Conservation (phyloP, 1,284 basidiomycete genomes). For the Trichosporon faecale region DNA sequence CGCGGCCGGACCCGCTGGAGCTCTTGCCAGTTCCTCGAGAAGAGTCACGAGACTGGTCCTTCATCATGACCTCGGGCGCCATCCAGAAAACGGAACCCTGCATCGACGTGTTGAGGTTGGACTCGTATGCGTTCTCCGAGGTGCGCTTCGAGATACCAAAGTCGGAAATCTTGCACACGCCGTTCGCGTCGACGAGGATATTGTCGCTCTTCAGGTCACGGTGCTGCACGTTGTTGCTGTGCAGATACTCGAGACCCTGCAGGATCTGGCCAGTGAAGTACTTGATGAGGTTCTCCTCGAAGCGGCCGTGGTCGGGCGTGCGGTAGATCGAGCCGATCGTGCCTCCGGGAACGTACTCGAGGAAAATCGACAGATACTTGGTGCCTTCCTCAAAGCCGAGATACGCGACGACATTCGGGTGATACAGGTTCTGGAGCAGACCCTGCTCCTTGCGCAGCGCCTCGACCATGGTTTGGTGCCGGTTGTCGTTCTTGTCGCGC, state of each 20-base stretch:
- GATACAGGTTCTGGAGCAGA: conserved; percentile 91
- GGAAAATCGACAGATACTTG: conserved; percentile 89
- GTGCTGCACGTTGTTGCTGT: conserved; percentile 87
- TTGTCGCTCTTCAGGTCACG: conserved; percentile 99
- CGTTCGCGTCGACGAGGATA: conserved; percentile 88
- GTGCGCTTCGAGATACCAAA: conserved; percentile 93
- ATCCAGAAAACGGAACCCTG: conserved; percentile 99
- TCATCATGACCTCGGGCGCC: conserved; percentile 92
- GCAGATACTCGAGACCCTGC: conserved; percentile 87
- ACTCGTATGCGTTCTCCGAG: conserved; percentile 72
- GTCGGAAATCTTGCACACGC: conserved; percentile 90
- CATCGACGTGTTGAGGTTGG: conserved; percentile 76
- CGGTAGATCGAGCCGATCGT: conserved; percentile 89
- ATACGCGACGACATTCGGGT: conserved; percentile 95
- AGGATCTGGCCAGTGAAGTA: conserved; percentile 92
- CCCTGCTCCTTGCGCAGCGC: conserved; percentile 93
- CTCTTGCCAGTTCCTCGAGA: neutral
- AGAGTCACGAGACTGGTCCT: conserved; percentile 9
- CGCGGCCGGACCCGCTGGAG: conserved; percentile 45
- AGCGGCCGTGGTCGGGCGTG: conserved; percentile 70
- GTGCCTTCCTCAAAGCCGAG: conserved; percentile 77
- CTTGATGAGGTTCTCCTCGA: conserved; percentile 82
- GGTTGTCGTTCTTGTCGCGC: conserved; percentile 80
- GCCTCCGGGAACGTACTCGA: conserved; percentile 97
- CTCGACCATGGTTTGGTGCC: conserved; percentile 82